These are phyloP conservation scores for Penstemon eatonii DNA, from an alignment of 257 asterid genomes.

Conservation along the genomic window DNA sequence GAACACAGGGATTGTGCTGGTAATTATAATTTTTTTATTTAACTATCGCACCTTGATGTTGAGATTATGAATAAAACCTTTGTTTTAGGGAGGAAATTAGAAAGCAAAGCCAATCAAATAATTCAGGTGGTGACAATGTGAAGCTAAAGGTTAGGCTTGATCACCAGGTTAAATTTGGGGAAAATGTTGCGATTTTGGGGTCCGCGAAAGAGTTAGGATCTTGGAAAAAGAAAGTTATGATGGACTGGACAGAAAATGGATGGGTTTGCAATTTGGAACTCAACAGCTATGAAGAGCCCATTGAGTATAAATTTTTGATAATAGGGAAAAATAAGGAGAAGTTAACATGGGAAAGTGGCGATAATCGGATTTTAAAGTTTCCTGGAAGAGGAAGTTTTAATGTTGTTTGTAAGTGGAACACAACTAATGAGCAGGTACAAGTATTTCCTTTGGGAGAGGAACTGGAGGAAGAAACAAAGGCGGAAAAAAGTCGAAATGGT, in stretches of 20 bases:
- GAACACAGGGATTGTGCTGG: neutral
- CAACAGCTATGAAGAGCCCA: constrained; percentile 39
- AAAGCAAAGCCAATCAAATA: neutral
- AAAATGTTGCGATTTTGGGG: constrained; percentile 78
- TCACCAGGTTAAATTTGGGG: constrained; percentile 85
- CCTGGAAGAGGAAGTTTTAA: constrained; percentile 60
- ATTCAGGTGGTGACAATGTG: constrained; percentile 48
- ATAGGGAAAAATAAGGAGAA: constrained; percentile 52
- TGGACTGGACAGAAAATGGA: constrained; percentile 92
- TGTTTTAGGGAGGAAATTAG: constrained; percentile 56
- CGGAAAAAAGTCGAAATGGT: constrained; percentile 42
- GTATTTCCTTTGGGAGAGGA: constrained; percentile 47
- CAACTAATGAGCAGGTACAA: constrained; percentile 51
- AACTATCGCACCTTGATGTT: neutral
- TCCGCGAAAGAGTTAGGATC: constrained; percentile 84
- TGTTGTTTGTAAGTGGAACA: constrained; percentile 73
- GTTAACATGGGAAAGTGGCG: constrained; percentile 76
- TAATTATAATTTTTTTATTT: neutral
- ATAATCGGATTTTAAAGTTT: constrained; percentile 60
- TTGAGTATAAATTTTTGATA: constrained; percentile 83
- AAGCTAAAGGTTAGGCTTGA: constrained; percentile 54
- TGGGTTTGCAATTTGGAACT: constrained; percentile 77
- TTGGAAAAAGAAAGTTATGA: constrained; percentile 74
- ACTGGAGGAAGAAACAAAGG: constrained; percentile 36
- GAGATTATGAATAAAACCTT: neutral